phyloP scores from a whole-genome alignment of 805 yeast genomes.

The Wickerhamomyces chaumierensis region DNA sequence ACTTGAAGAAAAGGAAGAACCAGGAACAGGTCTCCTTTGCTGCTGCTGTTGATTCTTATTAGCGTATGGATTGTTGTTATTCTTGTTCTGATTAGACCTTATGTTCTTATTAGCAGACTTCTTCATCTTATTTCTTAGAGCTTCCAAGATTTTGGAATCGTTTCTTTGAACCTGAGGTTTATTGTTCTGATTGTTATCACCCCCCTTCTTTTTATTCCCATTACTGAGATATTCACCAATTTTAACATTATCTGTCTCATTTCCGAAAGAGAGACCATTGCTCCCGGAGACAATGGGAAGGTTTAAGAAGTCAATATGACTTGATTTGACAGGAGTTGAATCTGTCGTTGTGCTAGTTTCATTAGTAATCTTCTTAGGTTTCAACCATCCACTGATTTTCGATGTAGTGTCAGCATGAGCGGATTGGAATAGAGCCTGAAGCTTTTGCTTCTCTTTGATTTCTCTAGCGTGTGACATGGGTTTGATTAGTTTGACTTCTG shows the following conservation, averaged over 20 bases:
- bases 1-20: not conserved
- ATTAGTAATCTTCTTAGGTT: constrained; percentile 2
- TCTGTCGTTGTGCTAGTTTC: too few species aligned
- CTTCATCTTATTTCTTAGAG: constrained; percentile 16
- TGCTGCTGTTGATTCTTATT: not conserved
- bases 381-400: constrained; percentile 14
- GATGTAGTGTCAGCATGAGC: constrained; percentile 10
- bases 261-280: constrained; percentile 11
- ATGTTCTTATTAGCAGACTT: constrained; percentile 4
- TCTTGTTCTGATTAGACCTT: constrained; percentile 1
- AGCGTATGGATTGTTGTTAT: not conserved
- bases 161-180: not conserved
- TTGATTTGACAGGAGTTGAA: too few species aligned
- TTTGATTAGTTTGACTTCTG: too few species aligned
- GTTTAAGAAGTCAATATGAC: constrained; percentile 11
- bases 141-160: constrained; percentile 15
- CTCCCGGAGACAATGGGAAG: constrained; percentile 16
- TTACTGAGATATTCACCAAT: constrained; percentile 16
- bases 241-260: constrained; percentile 3
- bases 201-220: constrained; percentile 1
- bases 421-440: constrained; percentile 15
- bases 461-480: constrained; percentile 17
- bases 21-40: too few species aligned
- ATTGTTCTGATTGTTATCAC: not conserved
- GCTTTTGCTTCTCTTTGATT: constrained; percentile 16